These are phyloP conservation scores for Martiniozyma abietophila DNA, from an alignment of 805 yeast genomes.

Conservation along the genomic window DNA sequence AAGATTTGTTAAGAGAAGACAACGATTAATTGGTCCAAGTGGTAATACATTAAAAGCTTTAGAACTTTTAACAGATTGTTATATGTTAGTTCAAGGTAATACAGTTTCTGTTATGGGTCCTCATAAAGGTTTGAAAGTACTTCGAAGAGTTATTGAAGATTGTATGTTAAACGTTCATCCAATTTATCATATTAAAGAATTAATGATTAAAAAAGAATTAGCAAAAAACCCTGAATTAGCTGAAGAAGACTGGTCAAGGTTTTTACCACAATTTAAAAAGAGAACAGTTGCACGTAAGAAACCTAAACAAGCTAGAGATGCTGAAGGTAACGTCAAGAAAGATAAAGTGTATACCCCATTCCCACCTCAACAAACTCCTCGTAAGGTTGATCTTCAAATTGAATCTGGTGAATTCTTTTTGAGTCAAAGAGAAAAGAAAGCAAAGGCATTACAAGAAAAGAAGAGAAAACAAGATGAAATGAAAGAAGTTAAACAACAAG, in stretches of 20 bases:
- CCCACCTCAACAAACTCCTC: constrained; percentile 96
- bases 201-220: constrained; percentile 94
- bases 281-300: constrained; percentile 91
- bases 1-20: constrained; percentile 90
- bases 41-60: constrained; percentile 95
- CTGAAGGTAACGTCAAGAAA: constrained; percentile 34
- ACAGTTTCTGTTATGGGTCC: constrained; percentile 98
- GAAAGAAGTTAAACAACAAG: constrained; percentile 54
- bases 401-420: constrained; percentile 98
- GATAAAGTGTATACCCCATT: constrained; percentile 91
- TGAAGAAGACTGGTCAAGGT: constrained; percentile 93
- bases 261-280: constrained; percentile 93
- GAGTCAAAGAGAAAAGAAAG: constrained; percentile 73
- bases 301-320: constrained; percentile 57
- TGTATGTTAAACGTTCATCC: constrained; percentile 97
- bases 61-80: constrained; percentile 91
- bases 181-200: constrained; percentile 93
- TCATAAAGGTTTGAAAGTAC: constrained; percentile 82
- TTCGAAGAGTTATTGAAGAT: constrained; percentile 91
- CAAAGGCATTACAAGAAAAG: constrained; percentile 64
- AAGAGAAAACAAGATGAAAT: constrained; percentile 67
- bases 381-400: constrained; percentile 94
- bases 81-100: constrained; percentile 92
- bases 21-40: constrained; percentile 91
- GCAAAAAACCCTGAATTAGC: constrained; percentile 94